These are phyloP conservation scores for Cutaneotrichosporon arboriforme DNA, from an alignment of 1,284 basidiomycete genomes.

Conservation along the genomic window DNA sequence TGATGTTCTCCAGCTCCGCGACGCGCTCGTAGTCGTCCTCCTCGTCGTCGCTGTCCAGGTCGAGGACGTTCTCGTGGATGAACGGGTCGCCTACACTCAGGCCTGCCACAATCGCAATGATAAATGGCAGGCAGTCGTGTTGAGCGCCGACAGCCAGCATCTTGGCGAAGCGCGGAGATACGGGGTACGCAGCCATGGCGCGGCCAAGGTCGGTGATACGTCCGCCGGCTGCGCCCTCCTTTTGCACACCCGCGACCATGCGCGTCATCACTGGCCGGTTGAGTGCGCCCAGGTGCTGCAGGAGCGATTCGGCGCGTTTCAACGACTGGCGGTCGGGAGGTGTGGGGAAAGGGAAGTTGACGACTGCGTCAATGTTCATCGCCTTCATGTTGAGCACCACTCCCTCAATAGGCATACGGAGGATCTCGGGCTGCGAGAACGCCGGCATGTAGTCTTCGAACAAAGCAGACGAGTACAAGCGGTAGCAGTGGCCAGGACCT, in stretches of 20 bases:
- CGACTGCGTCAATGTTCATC: slow-evolving; percentile 95
- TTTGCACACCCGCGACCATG: slow-evolving; percentile 43
- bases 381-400: slow-evolving; percentile 98
- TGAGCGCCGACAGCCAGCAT: slow-evolving; percentile 92
- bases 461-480: slow-evolving; percentile 66
- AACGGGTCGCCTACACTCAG: slow-evolving; percentile 96
- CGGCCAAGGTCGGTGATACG: slow-evolving; percentile 82
- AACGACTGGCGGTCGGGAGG: slow-evolving; percentile 79
- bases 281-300: slow-evolving; percentile 80
- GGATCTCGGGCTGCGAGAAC: slow-evolving; percentile 86
- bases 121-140: slow-evolving; percentile 84
- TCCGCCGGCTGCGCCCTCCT: slow-evolving; percentile 50
- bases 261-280: slow-evolving; percentile 48
- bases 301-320: slow-evolving; percentile 71
- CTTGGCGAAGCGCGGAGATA: slow-evolving; percentile 86
- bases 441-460: slow-evolving; percentile 87
- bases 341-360: slow-evolving; percentile 98
- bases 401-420: slow-evolving; percentile 94
- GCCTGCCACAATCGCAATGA: slow-evolving; percentile 85
- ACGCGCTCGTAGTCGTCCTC: slow-evolving; percentile 45
- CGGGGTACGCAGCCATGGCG: slow-evolving; percentile 87
- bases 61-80: slow-evolving; percentile 67
- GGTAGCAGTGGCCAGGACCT: slow-evolving; percentile 72
- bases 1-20: slow-evolving; percentile 56
- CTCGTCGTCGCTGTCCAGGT: slow-evolving; percentile 51